Evolutionary conservation across 257 asterid species (phyloP).

Genomic region (Oldenlandia corymbosa): DNA sequence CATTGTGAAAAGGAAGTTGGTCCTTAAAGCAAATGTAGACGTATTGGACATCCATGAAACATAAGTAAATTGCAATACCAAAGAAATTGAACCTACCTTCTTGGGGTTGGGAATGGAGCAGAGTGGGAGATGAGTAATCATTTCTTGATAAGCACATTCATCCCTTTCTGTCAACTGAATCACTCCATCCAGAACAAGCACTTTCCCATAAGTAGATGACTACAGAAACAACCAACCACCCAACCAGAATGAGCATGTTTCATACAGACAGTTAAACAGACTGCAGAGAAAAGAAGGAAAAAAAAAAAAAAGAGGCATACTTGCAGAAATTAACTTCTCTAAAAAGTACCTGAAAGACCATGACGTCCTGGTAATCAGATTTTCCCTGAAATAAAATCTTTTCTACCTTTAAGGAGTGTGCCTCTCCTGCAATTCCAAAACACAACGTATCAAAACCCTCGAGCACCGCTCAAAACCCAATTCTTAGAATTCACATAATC

Average conservation of each 20-base stretch:
- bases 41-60: not conserved
- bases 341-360: constrained; percentile 82
- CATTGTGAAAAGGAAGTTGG: not conserved
- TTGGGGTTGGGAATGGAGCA: constrained; percentile 82
- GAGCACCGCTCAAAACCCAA: not conserved
- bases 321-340: constrained; percentile 7
- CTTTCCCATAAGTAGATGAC: constrained; percentile 94
- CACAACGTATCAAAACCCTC: not conserved
- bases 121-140: constrained; percentile 94
- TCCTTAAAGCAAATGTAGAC: not conserved
- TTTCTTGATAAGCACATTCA: constrained; percentile 99
- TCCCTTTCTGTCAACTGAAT: constrained; percentile 97
- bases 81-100: constrained; percentile 44
- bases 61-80: not conserved
- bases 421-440: constrained; percentile 68
- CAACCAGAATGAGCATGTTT: constrained; percentile 8
- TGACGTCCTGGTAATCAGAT: constrained; percentile 88
- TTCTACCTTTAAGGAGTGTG: constrained; percentile 93
- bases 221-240: constrained; percentile 30
- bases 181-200: constrained; percentile 95
- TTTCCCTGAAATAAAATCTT: constrained; percentile 76
- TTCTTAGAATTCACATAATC: not conserved
- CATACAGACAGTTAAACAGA: not conserved
- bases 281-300: no score
- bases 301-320: not conserved